Evolutionary conservation across 352 stramenopile species (phyloP).

Genomic region (Aphanomyces invadans): DNA sequence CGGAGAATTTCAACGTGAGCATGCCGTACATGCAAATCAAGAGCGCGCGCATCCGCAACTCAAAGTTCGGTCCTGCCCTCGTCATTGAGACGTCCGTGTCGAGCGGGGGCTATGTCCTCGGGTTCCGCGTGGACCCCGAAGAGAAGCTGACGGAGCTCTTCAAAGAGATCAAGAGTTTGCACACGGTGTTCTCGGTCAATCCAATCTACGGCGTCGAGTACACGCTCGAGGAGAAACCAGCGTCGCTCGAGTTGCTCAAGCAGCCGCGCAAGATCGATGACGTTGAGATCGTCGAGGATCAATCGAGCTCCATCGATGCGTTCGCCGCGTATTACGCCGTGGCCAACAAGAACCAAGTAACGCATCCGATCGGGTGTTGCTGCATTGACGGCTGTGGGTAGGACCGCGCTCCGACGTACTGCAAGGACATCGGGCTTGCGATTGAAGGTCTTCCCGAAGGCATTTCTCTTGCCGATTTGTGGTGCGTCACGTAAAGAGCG

Average conservation of each 20-base stretch:
- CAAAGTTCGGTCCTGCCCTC: conserved; percentile 86
- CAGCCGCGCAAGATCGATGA: conserved; percentile 74
- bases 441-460: conserved; percentile 80
- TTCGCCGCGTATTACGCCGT: conserved; percentile 88
- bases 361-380: not conserved
- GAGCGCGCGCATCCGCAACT: conserved; percentile 71
- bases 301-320: conserved; percentile 74
- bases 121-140: conserved; percentile 85
- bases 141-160: conserved; percentile 79
- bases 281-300: conserved; percentile 83
- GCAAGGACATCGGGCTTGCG: conserved; percentile 72
- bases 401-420: conserved; percentile 62
- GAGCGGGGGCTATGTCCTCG: conserved; percentile 86
- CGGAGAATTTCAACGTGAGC: conserved; percentile 93
- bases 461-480: conserved; percentile 58
- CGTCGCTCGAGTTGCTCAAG: conserved; percentile 50
- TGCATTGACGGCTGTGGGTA: not conserved
- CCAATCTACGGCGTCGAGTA: conserved; percentile 89
- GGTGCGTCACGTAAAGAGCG: conserved; percentile 30
- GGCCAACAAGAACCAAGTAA: conserved; percentile 60
- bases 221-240: conserved; percentile 69
- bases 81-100: conserved; percentile 81
- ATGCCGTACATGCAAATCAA: conserved; percentile 93
- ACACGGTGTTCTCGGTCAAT: conserved; percentile 70
- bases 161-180: conserved; percentile 77